Base-by-base conservation (phyloP, 305 asterid species). In the Plantago rigida region DNA sequence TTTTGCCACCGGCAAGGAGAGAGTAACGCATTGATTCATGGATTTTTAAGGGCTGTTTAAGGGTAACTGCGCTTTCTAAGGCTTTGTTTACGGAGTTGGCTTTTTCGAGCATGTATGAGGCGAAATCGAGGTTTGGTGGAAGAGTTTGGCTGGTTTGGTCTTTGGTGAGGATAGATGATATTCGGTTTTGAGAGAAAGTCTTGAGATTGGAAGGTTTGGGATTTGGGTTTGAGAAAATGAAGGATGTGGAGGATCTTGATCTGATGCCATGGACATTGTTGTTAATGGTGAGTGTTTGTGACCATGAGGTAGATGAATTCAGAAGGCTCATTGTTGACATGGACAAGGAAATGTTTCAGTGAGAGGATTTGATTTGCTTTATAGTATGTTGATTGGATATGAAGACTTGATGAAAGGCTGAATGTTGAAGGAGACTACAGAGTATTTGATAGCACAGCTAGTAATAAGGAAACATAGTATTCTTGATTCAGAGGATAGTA, bases 21-120 rank as follows among this genome's bases (percentile, higher is more conserved):
- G 90, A 83, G 62, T 83, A 83, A 47, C 80, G 69, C 87, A 83
- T 81, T 9, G 87, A 78, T 39, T 81, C 86, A 10, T 71, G 84
- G 52, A 81, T 65, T 65, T 67, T 81, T 13, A 71, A 0, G 4
- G 90, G 90, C 1, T 75, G 73, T 17, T 58, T 57, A 0, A 71
- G 58, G 5, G 48, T 47, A 0, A 78, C 74, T 4, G 81, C 71
- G 0, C 51, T 42, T 19, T 80, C 84, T 60, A 82, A 59, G 9
- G 86, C 81, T n/a, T 70, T 70, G 68, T 82, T 80, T 2, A 82
- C 82, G 1, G 73, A 54, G 41, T 13, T 47, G 0, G 78, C 84
- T 47, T 79, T 82, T 31, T 66, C 61, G 22, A 79, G 68, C 75
- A 77, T 71, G 66, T 82, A 82, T 14, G 41, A 66, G 31, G 71